These are phyloP conservation scores for Russula sp. DNA, from an alignment of 768 basidiomycete species.

Conservation along the genomic window DNA sequence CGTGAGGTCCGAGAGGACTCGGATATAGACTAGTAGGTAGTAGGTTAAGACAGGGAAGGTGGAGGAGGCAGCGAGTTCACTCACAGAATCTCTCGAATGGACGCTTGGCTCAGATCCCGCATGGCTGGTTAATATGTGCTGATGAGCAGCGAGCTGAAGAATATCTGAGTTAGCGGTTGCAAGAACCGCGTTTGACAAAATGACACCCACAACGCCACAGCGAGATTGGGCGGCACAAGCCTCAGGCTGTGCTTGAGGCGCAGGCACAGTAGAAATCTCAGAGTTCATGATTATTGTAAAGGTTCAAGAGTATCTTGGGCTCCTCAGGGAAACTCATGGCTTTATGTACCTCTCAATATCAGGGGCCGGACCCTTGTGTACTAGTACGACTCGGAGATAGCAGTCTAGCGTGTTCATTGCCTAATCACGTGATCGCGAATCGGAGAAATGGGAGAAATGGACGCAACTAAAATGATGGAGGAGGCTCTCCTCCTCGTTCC, in stretches of 20 bases:
- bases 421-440: constrained; percentile 10
- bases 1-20: neutral
- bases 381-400: neutral
- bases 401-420: neutral
- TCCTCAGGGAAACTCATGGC: neutral
- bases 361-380: neutral
- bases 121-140: neutral
- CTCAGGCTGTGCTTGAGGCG: neutral
- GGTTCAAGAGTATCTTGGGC: neutral
- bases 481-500: neutral
- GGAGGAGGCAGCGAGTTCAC: neutral
- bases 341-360: constrained; percentile 13
- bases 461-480: neutral
- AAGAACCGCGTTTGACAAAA: neutral
- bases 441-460: neutral
- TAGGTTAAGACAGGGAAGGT: neutral
- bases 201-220: neutral
- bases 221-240: neutral
- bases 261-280: neutral
- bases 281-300: neutral
- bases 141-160: neutral
- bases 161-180: neutral
- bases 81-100: neutral
- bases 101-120: neutral
- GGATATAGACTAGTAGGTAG: neutral